These are phyloP conservation scores for Lolium perenne DNA, from an alignment of 176 grass and related monocot species.

Conservation along the genomic window DNA sequence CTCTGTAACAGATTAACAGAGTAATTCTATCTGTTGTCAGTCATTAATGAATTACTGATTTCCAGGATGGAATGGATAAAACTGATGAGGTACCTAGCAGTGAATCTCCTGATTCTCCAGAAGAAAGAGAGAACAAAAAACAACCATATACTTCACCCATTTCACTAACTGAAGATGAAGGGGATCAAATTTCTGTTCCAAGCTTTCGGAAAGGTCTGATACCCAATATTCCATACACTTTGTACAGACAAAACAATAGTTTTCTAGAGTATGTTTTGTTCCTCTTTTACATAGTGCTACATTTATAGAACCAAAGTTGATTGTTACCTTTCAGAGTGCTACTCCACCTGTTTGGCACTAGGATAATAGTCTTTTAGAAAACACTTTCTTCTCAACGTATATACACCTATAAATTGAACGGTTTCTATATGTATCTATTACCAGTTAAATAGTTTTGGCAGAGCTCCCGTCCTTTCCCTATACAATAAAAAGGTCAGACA, in stretches of 20 bases:
- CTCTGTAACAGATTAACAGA: constrained; percentile 25
- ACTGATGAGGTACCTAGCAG: constrained; percentile 41
- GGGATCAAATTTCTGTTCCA: constrained; percentile 44
- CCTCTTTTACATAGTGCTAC: neutral
- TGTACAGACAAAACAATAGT: neutral
- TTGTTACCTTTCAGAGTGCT: neutral
- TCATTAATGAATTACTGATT: constrained; percentile 30
- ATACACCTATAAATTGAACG: neutral
- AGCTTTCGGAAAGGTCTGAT: constrained; percentile 49
- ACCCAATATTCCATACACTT: constrained; percentile 5
- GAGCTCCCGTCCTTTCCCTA: neutral
- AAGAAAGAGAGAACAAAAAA: constrained; percentile 40
- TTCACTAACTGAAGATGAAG: constrained; percentile 51
- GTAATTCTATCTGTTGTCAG: constrained; percentile 15
- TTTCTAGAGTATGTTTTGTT: constrained; percentile 10
- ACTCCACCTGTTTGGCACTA: constrained; percentile 2
- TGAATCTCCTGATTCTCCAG: constrained; percentile 41
- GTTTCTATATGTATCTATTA: constrained; percentile 6
- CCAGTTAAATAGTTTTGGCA: constrained; percentile 17
- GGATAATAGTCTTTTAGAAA: neutral
- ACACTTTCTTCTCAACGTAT: neutral
- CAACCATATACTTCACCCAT: constrained; percentile 39
- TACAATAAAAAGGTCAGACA: neutral
- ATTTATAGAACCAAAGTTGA: constrained; percentile 15
- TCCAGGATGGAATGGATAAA: constrained; percentile 45